These are phyloP conservation scores for Endothia cerciana DNA, from an alignment of 2,329 filamentous ascomycete genomes.

Conservation along the genomic window DNA sequence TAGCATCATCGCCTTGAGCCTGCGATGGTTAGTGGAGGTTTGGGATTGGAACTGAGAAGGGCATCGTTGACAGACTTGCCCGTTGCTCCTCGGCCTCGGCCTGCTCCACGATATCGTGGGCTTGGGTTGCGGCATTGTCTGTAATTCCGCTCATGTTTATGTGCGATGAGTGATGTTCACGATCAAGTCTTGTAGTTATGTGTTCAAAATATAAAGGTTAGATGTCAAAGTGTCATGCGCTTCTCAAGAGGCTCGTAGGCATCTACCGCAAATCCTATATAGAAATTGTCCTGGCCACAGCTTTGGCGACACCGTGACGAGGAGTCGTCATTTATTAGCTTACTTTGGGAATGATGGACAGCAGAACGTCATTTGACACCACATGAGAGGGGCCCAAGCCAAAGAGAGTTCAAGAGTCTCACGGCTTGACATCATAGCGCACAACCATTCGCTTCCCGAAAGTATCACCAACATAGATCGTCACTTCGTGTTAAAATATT, in stretches of 20 bases:
- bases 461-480: slow-evolving; percentile 3
- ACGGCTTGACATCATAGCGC: slow-evolving; percentile 15
- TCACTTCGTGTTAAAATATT: neutral
- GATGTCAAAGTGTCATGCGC: neutral
- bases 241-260: neutral
- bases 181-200: neutral
- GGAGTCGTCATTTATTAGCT: slow-evolving; percentile 20
- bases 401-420: slow-evolving; percentile 18
- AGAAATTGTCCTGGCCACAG: neutral
- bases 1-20: slow-evolving; percentile 21
- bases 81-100: slow-evolving; percentile 23
- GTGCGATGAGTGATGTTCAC: neutral
- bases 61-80: slow-evolving; percentile 15
- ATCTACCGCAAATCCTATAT: neutral
- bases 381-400: slow-evolving; percentile 20
- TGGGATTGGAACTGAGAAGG: too few species aligned
- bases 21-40: neutral
- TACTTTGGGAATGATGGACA: slow-evolving; percentile 18
- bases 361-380: slow-evolving; percentile 20
- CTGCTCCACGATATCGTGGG: slow-evolving; percentile 27
- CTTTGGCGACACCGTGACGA: neutral
- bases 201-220: neutral
- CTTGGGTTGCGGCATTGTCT: slow-evolving; percentile 21
- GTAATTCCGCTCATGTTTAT: slow-evolving; percentile 25
- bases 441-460: slow-evolving; percentile 19